phyloP scores from a whole-genome alignment of 371 early-diverging fungal genomes.

The Nematocida sp. region DNA sequence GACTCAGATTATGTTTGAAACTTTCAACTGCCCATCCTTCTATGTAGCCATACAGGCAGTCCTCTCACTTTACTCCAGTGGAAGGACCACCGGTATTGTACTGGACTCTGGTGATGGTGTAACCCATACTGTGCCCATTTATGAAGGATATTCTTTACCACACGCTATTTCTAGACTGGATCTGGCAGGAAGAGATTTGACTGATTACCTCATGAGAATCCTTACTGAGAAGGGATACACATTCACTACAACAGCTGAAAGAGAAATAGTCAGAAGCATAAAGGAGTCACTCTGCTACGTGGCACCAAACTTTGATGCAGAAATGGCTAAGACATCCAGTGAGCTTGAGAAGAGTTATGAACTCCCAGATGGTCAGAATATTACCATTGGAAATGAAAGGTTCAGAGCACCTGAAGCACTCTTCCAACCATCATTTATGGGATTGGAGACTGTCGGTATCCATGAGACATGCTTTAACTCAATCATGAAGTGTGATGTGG shows the following conservation, averaged over 20 bases:
- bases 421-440: constrained; percentile 91
- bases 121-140: constrained; percentile 97
- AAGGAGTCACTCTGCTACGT: constrained; percentile 99
- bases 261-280: constrained; percentile 98
- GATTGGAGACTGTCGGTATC: constrained; percentile 83
- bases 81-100: constrained; percentile 99
- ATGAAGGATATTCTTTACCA: constrained; percentile 97
- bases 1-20: constrained; percentile 99
- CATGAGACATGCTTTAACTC: constrained; percentile 88
- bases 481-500: constrained; percentile 93
- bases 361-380: constrained; percentile 96
- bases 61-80: constrained; percentile 90
- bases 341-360: constrained; percentile 80
- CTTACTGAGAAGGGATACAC: constrained; percentile 96
- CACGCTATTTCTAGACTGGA: constrained; percentile 95
- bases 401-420: constrained; percentile 97
- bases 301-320: constrained; percentile 93
- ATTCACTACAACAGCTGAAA: constrained; percentile 96
- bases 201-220: constrained; percentile 88
- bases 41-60: constrained; percentile 98
- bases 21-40: constrained; percentile 95
- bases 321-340: constrained; percentile 86
- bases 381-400: constrained; percentile 92
- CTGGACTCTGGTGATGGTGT: constrained; percentile 99
- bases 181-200: constrained; percentile 89